Percentiles rank a stretch among this genome's conserved stretches.
Evolutionary conservation across 2,329 filamentous ascomycete genomes (phyloP).

Genomic region (Mollisiaceae sp.): DNA sequence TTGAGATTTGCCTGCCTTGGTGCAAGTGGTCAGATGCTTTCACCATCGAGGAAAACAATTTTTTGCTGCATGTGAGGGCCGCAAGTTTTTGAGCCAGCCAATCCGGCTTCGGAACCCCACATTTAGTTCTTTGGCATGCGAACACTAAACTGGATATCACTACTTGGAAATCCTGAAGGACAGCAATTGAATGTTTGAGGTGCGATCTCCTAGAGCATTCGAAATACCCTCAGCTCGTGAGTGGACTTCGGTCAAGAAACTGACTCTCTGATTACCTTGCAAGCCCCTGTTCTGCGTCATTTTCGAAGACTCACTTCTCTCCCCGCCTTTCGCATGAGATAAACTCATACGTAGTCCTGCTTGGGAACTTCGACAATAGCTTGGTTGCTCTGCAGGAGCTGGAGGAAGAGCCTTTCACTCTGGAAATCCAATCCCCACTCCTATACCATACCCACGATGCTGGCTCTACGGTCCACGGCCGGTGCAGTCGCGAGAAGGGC

Average conservation of each 20-base stretch:
- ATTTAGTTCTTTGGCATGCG: constrained; percentile 16
- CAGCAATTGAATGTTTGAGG: constrained; percentile 29
- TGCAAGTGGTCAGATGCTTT: constrained; percentile 25
- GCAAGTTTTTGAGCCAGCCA: not conserved
- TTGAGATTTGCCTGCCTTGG: constrained; percentile 7
- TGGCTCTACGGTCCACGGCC: constrained; percentile 42
- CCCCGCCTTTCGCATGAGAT: constrained; percentile 40
- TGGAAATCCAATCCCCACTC: constrained; percentile 31
- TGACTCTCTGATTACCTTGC: not conserved
- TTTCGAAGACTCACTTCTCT: constrained; percentile 23
- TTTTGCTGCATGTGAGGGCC: constrained; percentile 15
- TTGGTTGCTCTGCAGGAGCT: constrained; percentile 38
- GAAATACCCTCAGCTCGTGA: constrained; percentile 8
- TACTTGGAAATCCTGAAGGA: constrained; percentile 9
- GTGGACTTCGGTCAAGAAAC: constrained; percentile 4
- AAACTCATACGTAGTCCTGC: constrained; percentile 30
- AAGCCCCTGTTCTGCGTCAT: constrained; percentile 33
- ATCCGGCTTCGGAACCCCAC: constrained; percentile 28
- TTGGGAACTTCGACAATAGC: constrained; percentile 32
- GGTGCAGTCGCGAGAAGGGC: constrained; percentile 40
- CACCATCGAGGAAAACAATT: constrained; percentile 20
- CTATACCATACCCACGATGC: constrained; percentile 36
- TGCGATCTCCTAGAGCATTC: constrained; percentile 18
- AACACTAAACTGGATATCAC: constrained; percentile 9
- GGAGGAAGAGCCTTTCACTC: constrained; percentile 27